Evolutionary conservation across 805 yeast genomes (phyloP), one percentile per base, ranked within the genome.

Genomic region (Wickerhamiella occidentalis): DNA sequence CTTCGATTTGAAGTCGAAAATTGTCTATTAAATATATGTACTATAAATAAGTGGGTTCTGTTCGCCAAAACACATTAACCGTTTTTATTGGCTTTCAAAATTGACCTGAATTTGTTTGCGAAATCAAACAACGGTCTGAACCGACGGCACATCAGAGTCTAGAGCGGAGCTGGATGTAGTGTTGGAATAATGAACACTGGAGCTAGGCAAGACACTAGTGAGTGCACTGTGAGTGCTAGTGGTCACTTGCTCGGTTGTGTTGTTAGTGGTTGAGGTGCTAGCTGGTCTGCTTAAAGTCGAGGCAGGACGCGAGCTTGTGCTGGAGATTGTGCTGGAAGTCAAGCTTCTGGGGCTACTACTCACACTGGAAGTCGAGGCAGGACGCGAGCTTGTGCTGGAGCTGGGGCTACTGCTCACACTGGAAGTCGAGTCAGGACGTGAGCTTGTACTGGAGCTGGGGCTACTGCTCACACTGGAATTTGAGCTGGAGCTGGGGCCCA

Each of bases 231-330:
- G 38, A 15, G 38, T n/a, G 19, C 35, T 30, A n/a, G 35, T 30
- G 35, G 15, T 9, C 7, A 33, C 38, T 33, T 18, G 38, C 38
- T n/a, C 21, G 6, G 38, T 33, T 13, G 38, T 38, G 42, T 21
- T 38, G 18, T 21, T 38, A n/a, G 42, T n/a, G 42, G 29, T 38
- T 19, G 49, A 37, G 50, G 26, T 23, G 44, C 37, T 28, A 2
- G 47, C 37, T 2, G 46, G 21, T 30, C 21, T 28, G 12, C 23
- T 48, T 37, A 22, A 6, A 21, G 47, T 23, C 12, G 51, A 18
- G n/a, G 41, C 45, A 12, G 40, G 13, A n/a, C 40, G 13, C n/a
- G 22, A 19, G 25, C 43, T n/a, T 3, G 45, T 11, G 22, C 23
- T 15, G 36, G 45, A 19, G 21, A 48, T 21, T 6, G 43, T 18